phyloP scores from a whole-genome alignment of 768 basidiomycete genomes.

The Infundibulicybe gibba region DNA sequence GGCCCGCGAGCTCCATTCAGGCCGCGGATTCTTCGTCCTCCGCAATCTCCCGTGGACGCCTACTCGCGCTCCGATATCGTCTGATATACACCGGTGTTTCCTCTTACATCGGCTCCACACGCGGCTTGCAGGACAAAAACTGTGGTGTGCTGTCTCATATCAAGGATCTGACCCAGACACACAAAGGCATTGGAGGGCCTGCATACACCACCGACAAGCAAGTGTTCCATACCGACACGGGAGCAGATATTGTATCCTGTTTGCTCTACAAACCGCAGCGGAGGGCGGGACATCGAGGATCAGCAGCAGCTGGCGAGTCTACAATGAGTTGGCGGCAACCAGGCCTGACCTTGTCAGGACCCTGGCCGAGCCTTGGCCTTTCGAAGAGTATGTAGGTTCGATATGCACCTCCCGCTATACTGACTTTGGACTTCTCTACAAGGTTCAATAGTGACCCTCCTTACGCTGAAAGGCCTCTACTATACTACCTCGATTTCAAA shows the following conservation, averaged over 20 bases:
- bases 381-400: constrained; percentile 28
- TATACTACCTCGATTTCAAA: constrained; percentile 34
- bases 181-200: constrained; percentile 15
- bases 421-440: background rate
- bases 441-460: constrained; percentile 34
- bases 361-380: constrained; percentile 37
- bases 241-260: constrained; percentile 22
- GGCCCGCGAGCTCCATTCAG: constrained; percentile 15
- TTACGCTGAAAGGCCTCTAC: constrained; percentile 31
- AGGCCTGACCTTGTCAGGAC: constrained; percentile 41
- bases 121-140: constrained; percentile 16
- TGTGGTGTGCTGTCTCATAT: constrained; percentile 19
- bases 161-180: constrained; percentile 15
- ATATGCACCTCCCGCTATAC: background rate
- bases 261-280: constrained; percentile 38
- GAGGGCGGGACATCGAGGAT: constrained; percentile 43
- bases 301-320: constrained; percentile 38
- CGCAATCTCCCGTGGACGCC: constrained; percentile 16
- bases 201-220: constrained; percentile 23
- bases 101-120: constrained; percentile 15
- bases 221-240: constrained; percentile 19
- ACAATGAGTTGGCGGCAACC: constrained; percentile 42
- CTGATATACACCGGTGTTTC: constrained; percentile 19
- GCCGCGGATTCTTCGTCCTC: constrained; percentile 20
- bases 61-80: constrained; percentile 18